These are phyloP conservation scores for Magnaporthiopsis rhizophila DNA, from an alignment of 2,329 filamentous ascomycete species.

Conservation along the genomic window DNA sequence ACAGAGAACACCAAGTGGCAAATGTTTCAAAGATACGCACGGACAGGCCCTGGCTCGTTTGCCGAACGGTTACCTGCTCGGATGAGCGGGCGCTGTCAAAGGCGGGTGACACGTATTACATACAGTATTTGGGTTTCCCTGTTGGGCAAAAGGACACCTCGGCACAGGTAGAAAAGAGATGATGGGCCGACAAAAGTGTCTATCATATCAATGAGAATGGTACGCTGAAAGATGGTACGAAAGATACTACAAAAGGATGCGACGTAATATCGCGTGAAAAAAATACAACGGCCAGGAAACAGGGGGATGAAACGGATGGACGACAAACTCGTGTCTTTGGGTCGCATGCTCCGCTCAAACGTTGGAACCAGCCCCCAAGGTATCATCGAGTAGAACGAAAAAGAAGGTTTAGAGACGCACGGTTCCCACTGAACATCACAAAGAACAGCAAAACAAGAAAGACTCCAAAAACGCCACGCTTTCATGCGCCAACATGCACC, in stretches of 20 bases:
- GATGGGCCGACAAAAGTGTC: not conserved
- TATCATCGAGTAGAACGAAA: not conserved
- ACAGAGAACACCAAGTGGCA: not conserved
- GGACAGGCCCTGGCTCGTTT: not conserved
- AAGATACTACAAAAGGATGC: not conserved
- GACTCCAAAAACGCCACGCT: not conserved
- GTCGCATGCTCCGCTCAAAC: not conserved
- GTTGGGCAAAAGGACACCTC: not conserved
- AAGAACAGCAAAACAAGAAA: not conserved
- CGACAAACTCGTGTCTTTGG: not conserved
- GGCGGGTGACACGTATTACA: too few species aligned
- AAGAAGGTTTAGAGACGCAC: not conserved
- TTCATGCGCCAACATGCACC: conserved; percentile 7
- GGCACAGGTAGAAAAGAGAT: not conserved
- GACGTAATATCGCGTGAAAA: not conserved
- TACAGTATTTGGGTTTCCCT: too few species aligned
- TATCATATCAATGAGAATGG: not conserved
- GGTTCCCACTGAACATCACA: too few species aligned
- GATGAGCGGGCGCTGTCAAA: too few species aligned
- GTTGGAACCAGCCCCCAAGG: not conserved
- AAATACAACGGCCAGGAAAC: not conserved
- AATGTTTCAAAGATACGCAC: not conserved
- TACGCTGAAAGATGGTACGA: not conserved
- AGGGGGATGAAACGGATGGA: not conserved
- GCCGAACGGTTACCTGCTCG: not conserved